phyloP scores from a whole-genome alignment of 148 eudicot genomes.

The Polygonum aviculare region DNA sequence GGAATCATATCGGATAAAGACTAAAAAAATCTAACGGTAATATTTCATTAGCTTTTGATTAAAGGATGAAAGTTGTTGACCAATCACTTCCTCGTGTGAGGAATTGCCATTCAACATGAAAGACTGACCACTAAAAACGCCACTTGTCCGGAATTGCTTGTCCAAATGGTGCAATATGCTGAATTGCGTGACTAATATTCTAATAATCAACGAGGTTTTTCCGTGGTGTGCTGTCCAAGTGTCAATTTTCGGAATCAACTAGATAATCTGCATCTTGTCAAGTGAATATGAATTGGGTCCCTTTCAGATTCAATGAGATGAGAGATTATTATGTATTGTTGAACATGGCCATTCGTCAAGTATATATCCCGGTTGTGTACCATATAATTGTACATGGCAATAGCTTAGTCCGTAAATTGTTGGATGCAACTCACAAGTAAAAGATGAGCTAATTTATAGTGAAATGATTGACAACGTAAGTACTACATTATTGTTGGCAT shows the following conservation, averaged over 20 bases:
- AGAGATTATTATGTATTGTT: not conserved
- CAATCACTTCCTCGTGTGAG: not conserved
- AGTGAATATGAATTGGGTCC: not conserved
- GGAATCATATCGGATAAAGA: no score
- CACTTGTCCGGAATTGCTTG: not conserved
- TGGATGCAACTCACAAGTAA: not conserved
- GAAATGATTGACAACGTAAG: not conserved
- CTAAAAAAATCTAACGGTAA: no score
- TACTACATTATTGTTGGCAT: not conserved
- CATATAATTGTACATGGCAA: not conserved
- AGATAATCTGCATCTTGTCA: not conserved
- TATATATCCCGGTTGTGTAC: no score
- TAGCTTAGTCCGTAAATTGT: no score
- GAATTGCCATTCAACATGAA: not conserved
- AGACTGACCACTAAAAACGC: not conserved
- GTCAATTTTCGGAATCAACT: not conserved
- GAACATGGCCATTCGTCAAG: not conserved
- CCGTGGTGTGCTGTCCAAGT: not conserved
- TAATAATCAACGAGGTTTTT: not conserved
- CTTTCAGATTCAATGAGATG: not conserved
- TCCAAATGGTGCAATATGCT: not conserved
- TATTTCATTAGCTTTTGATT: not conserved
- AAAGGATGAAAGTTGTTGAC: slow-evolving; percentile 5
- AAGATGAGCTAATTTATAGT: not conserved
- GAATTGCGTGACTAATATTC: not conserved